Base-by-base conservation (phyloP, 1,139 yeast species). In the Scheffersomyces illinoinensis region DNA sequence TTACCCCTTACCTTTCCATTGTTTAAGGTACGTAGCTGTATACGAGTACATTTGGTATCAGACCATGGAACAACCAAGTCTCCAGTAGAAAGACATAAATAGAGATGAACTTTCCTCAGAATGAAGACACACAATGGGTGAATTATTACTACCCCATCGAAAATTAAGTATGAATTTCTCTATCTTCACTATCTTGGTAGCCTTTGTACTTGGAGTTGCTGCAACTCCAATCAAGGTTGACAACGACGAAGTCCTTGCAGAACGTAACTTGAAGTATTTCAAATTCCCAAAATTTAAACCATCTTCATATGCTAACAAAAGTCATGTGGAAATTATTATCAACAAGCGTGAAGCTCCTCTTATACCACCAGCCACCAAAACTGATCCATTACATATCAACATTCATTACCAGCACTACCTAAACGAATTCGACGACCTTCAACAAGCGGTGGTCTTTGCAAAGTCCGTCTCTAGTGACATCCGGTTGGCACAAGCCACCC, bases 391-490 rank as follows among this genome's bases (percentile, higher is more conserved):
- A 23, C 52, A 56, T 43, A 53, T 56, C 12, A 50, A 23, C 24
- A 50, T 53, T 23, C 55, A 56, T 46, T 56, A 21, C 12, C 56
- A 56, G 17, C 54, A 53, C 47, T 53, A 56, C 46, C 51, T 56
- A n/a, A 56, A 56, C 21, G 21, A 49, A 12, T 50, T 48, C 46
- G 53, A 56, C 23, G 47, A 56, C 20, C 58, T 49, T 20, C 58
- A 53, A 23, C 53, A 56, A n/a, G 58, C 58, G 18, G 50, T 56
- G 18, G n/a, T 56, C 26, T 17, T 53, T 20, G 58, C 58, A 33
- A 33, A 33, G 43, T 33, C 43, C 5, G 43, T 33, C 2, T 33
- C 43, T 4, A 33, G 43, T 5, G 43, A 33, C 10, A 33, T 33
- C 14, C 7, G 43, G 43, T 2, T 33, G 43, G 43, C 43, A 3